Percentiles rank a stretch among this genome's conserved stretches.
phyloP scores from a whole-genome alignment of 805 yeast genomes.

The Saturnispora zaruensis region DNA sequence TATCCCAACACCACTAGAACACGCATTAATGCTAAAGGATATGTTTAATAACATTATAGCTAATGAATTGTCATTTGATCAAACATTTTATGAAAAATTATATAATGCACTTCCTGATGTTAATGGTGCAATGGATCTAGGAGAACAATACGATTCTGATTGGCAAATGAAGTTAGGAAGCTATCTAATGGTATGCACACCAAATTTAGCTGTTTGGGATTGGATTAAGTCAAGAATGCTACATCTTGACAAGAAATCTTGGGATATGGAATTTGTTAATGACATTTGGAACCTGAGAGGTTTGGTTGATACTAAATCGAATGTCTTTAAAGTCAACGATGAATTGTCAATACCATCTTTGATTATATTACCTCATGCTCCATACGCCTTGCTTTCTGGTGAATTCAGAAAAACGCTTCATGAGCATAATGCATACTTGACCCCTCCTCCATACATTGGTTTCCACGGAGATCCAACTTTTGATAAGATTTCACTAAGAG shows the following conservation, averaged over 20 bases:
- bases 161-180: conserved; percentile 27
- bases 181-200: conserved; percentile 55
- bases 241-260: conserved; percentile 30
- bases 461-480: conserved; percentile 11
- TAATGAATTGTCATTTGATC: conserved; percentile 9
- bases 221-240: conserved; percentile 20
- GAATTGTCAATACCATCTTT: conserved; percentile 20
- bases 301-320: conserved; percentile 13
- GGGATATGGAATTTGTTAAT: conserved; percentile 48
- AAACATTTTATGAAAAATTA: conserved; percentile 15
- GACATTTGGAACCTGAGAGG: conserved; percentile 25
- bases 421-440: conserved; percentile 33
- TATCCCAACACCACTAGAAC: conserved; percentile 17
- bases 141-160: conserved; percentile 1
- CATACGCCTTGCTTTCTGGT: conserved; percentile 44
- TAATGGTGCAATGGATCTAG: conserved; percentile 7
- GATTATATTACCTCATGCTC: conserved; percentile 41
- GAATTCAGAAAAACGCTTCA: conserved; percentile 32
- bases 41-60: conserved; percentile 14
- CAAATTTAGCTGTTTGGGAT: conserved; percentile 26
- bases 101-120: conserved; percentile 34
- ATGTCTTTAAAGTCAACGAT: neutral
- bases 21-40: conserved; percentile 16
- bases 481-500: conserved; percentile 8
- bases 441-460: conserved; percentile 37